Conservation (phyloP, 306 rosid species). For the Crotalaria pallida region DNA sequence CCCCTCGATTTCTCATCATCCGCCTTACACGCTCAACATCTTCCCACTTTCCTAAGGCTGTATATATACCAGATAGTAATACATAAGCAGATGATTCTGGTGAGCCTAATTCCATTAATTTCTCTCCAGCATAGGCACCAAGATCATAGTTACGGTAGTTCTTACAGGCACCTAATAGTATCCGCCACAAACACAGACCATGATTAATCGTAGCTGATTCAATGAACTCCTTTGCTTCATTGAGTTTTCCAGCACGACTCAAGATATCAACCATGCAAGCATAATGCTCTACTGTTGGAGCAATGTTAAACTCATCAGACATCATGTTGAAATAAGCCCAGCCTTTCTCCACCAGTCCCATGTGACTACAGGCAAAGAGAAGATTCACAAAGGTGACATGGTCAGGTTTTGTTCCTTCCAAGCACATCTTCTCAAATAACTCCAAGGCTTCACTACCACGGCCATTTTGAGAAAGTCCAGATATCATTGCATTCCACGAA, state of each 20-base stretch:
- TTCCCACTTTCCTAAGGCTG: conserved; percentile 55
- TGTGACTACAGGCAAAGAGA: conserved; percentile 81
- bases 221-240: conserved; percentile 71
- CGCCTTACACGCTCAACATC: conserved; percentile 76
- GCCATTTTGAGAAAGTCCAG: conserved; percentile 86
- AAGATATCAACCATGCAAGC: conserved; percentile 89
- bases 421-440: conserved; percentile 68
- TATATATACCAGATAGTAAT: conserved; percentile 62
- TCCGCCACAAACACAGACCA: conserved; percentile 72
- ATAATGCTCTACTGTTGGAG: conserved; percentile 65
- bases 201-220: conserved; percentile 73
- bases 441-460: conserved; percentile 59
- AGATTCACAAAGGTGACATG: conserved; percentile 63
- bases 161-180: conserved; percentile 67
- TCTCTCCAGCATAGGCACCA: conserved; percentile 84
- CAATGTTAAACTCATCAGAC: conserved; percentile 48
- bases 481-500: conserved; percentile 92
- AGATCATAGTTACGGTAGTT: conserved; percentile 61
- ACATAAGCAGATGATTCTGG: conserved; percentile 72
- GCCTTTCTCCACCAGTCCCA: conserved; percentile 69
- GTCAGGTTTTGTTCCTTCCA: conserved; percentile 61
- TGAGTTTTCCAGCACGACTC: conserved; percentile 79
- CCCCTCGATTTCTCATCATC: conserved; percentile 71
- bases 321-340: conserved; percentile 68
- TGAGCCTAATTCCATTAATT: conserved; percentile 69